phyloP scores from a whole-genome alignment of 441 rosid genomes.

The Pelargonium citronellum region DNA sequence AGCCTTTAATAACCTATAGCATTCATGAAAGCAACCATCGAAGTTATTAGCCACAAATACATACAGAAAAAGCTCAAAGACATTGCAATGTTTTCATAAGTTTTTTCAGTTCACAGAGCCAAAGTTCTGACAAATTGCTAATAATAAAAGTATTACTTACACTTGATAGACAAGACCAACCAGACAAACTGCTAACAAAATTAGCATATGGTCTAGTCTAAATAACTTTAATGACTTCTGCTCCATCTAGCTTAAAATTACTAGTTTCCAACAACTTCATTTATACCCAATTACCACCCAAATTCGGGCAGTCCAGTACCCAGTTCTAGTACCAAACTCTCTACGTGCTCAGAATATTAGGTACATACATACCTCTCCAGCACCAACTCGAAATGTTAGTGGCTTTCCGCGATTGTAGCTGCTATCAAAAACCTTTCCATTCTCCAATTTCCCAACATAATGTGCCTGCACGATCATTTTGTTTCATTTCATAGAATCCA shows the following conservation, averaged over 20 bases:
- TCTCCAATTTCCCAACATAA: slow-evolving; percentile 76
- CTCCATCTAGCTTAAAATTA: neutral
- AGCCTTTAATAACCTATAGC: slow-evolving; percentile 72
- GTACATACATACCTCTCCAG: slow-evolving; percentile 55
- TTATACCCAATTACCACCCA: neutral
- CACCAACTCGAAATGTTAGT: slow-evolving; percentile 67
- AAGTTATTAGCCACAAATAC: neutral
- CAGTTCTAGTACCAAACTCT: neutral
- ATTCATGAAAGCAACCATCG: neutral
- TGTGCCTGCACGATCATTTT: slow-evolving; percentile 39
- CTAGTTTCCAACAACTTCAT: neutral
- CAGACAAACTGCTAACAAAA: neutral
- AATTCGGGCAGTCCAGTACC: neutral
- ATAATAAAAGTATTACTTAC: neutral
- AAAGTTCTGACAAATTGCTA: too few relatives aligned
- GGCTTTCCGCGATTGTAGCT: slow-evolving; percentile 86
- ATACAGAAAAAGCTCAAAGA: neutral
- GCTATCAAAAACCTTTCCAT: slow-evolving; percentile 84
- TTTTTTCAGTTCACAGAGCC: too few relatives aligned
- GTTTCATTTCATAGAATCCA: neutral
- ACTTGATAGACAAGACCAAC: neutral
- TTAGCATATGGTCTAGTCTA: neutral
- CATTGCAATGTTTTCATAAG: too few relatives aligned
- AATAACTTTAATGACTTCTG: neutral
- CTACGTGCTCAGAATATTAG: neutral